phyloP scores from a whole-genome alignment of 2,329 filamentous ascomycete species.

The Metarhizium brunneum region DNA sequence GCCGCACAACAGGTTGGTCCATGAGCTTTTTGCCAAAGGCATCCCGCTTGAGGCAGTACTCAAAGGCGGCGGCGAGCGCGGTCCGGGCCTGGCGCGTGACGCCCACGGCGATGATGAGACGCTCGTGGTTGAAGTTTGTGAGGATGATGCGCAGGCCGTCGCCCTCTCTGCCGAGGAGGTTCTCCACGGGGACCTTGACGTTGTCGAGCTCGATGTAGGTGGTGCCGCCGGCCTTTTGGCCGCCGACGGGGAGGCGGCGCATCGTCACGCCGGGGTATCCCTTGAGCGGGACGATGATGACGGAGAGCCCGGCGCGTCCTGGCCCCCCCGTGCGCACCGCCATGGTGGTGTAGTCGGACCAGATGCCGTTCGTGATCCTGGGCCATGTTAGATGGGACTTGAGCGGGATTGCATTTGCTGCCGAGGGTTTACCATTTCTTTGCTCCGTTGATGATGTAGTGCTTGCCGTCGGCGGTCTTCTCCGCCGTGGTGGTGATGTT shows the following conservation, averaged over 20 bases:
- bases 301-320: conserved; percentile 43
- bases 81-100: conserved; percentile 48
- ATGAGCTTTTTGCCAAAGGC: conserved; percentile 52
- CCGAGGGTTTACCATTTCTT: conserved; percentile 46
- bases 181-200: conserved; percentile 37
- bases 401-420: no score
- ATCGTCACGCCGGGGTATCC: conserved; percentile 36
- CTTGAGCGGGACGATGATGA: conserved; percentile 51
- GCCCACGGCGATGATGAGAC: conserved; percentile 46
- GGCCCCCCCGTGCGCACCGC: conserved; percentile 50
- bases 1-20: conserved; percentile 46
- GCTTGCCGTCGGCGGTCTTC: conserved; percentile 30
- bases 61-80: conserved; percentile 42
- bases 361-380: conserved; percentile 49
- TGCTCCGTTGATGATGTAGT: conserved; percentile 53
- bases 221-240: conserved; percentile 53
- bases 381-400: no score
- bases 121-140: conserved; percentile 48
- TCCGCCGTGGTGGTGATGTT: conserved; percentile 51
- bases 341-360: conserved; percentile 52
- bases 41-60: conserved; percentile 39
- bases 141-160: conserved; percentile 48
- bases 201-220: conserved; percentile 47
- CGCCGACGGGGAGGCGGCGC: conserved; percentile 52
- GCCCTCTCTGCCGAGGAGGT: conserved; percentile 39